Evolutionary conservation across 2,329 filamentous ascomycete species (phyloP).

Genomic region (Paecilomyces fulvus): DNA sequence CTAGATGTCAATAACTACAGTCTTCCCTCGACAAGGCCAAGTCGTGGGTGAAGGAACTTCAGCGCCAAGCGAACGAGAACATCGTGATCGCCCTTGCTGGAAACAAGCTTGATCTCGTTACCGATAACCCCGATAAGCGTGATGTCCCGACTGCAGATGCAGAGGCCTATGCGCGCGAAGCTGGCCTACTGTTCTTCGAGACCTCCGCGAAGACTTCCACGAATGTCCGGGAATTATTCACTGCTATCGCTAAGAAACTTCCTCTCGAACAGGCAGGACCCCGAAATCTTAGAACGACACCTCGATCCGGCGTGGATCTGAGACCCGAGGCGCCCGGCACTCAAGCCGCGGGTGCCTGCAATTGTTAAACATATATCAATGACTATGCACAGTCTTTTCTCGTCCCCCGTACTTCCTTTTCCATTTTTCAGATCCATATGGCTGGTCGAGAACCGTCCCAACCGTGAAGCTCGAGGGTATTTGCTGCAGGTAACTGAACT

Average conservation of each 20-base stretch:
- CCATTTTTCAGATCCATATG: conserved; percentile 2
- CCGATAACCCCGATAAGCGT: conserved; percentile 89
- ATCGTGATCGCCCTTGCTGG: conserved; percentile 97
- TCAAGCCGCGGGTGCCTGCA: conserved; percentile 52
- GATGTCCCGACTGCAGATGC: conserved; percentile 83
- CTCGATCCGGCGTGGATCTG: conserved; percentile 58
- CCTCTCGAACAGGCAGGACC: conserved; percentile 94
- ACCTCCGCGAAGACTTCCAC: conserved; percentile 96
- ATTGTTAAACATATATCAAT: conserved; percentile 44
- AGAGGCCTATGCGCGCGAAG: conserved; percentile 89
- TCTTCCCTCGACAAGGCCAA: conserved; percentile 97
- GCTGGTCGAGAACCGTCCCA: not conserved
- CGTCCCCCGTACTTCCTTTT: not conserved
- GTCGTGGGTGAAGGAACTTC: conserved; percentile 97
- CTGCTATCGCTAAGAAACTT: conserved; percentile 94
- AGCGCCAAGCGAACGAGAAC: conserved; percentile 98
- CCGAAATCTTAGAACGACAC: conserved; percentile 64
- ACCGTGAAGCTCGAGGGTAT: not conserved
- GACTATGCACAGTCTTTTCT: not conserved
- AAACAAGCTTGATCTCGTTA: conserved; percentile 95
- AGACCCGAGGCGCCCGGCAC: conserved; percentile 54
- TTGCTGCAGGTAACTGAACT: not conserved
- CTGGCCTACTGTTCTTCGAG: conserved; percentile 93
- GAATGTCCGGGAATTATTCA: conserved; percentile 93
- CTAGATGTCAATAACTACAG: conserved; percentile 39